These are phyloP conservation scores for Sarocladium oryzae DNA, from an alignment of 2,329 filamentous ascomycete genomes.

Conservation along the genomic window DNA sequence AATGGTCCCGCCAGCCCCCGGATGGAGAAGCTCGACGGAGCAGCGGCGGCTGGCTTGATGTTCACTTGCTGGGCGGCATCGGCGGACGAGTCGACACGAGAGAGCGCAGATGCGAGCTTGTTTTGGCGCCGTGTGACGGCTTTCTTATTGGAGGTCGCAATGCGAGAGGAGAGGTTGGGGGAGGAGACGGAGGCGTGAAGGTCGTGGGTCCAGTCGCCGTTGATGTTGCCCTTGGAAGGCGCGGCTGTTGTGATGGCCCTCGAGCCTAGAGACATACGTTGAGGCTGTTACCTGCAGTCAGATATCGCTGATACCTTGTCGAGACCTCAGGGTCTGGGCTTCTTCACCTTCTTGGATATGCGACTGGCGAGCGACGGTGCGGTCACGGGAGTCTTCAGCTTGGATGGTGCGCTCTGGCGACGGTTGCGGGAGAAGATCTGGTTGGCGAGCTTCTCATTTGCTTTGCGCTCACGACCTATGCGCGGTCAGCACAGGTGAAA, in stretches of 20 bases:
- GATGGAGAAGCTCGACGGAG: conserved; percentile 56
- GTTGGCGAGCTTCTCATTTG: conserved; percentile 64
- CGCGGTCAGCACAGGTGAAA: conserved; percentile 8
- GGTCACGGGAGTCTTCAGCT: conserved; percentile 31
- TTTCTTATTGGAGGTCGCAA: conserved; percentile 29
- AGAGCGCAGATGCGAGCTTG: conserved; percentile 38
- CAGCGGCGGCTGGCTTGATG: conserved; percentile 16
- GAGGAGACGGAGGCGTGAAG: conserved; percentile 45
- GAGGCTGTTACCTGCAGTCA: conserved; percentile 8
- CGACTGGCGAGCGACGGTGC: conserved; percentile 61
- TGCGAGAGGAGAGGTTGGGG: conserved; percentile 34
- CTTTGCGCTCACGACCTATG: conserved; percentile 60
- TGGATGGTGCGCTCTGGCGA: conserved; percentile 48
- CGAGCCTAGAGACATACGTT: conserved; percentile 20
- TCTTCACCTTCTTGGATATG: conserved; percentile 63
- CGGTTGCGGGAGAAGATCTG: conserved; percentile 61
- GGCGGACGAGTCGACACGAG: conserved; percentile 29
- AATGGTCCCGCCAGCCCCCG: conserved; percentile 67
- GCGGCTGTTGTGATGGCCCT: conserved; percentile 20
- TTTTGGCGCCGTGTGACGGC: conserved; percentile 17
- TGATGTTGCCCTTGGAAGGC: conserved; percentile 47
- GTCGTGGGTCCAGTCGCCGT: conserved; percentile 67
- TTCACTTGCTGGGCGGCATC: conserved; percentile 30
- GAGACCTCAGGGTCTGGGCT: too few relatives aligned
- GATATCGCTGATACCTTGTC: not conserved